Evolutionary conservation across 345 rosid genomes (phyloP).

Genomic region (Corchorus olitorius): DNA sequence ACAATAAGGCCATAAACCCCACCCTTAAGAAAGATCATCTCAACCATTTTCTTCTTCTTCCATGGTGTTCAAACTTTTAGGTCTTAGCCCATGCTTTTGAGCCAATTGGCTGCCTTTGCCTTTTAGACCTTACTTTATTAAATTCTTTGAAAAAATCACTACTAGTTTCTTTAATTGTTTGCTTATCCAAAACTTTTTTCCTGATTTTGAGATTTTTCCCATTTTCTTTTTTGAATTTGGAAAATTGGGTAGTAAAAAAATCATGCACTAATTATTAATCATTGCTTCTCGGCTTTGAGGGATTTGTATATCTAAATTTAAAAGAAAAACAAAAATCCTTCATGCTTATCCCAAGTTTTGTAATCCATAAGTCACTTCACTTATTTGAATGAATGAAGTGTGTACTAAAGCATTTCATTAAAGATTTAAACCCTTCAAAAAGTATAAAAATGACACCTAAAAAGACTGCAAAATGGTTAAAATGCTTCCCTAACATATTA

Average conservation of each 20-base stretch:
- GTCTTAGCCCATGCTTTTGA: neutral
- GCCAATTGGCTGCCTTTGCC: neutral
- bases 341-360: neutral
- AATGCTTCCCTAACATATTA: neutral
- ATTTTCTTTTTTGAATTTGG: too few relatives aligned
- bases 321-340: too few relatives aligned
- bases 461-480: neutral
- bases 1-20: neutral
- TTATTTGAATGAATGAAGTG: neutral
- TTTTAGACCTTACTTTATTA: neutral
- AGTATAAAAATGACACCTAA: neutral
- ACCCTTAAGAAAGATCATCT: neutral
- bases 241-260: too few relatives aligned
- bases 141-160: neutral
- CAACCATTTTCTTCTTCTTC: neutral
- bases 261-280: too few relatives aligned
- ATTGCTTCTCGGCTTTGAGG: too few relatives aligned
- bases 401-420: neutral
- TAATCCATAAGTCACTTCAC: neutral
- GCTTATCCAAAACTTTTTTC: too few relatives aligned
- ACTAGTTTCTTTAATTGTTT: neutral
- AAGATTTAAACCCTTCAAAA: neutral
- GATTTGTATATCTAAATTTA: neutral
- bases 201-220: too few relatives aligned
- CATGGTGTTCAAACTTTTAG: neutral